Conservation (phyloP, 495 filamentous ascomycete genomes). For the Trichoderma parareesei region DNA sequence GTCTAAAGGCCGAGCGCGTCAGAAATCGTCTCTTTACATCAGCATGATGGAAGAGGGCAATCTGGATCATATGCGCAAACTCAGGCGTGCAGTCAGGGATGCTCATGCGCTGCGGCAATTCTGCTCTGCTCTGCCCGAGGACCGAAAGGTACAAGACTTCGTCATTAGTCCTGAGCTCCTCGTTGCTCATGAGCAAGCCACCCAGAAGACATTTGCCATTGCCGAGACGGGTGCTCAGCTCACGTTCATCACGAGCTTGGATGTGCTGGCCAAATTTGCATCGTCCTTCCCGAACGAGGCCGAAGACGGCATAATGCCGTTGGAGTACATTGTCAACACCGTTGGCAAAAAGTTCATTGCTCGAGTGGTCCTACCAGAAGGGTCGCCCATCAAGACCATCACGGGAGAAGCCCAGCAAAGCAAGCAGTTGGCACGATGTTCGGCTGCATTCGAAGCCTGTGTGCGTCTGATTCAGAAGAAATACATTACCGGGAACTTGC, state of each 20-base stretch:
- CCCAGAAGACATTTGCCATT: conserved; percentile 43
- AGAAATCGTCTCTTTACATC: conserved; percentile 67
- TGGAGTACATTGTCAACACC: conserved; percentile 54
- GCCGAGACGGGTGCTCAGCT: conserved; percentile 67
- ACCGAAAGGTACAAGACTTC: conserved; percentile 59
- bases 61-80: conserved; percentile 40
- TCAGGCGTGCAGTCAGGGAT: conserved; percentile 47
- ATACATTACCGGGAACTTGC: conserved; percentile 64
- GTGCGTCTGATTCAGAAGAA: conserved; percentile 55
- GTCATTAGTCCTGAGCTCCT: conserved; percentile 34
- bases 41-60: conserved; percentile 75
- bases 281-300: conserved; percentile 51
- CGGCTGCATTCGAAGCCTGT: conserved; percentile 84
- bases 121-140: conserved; percentile 65
- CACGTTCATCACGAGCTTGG: conserved; percentile 65
- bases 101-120: conserved; percentile 61
- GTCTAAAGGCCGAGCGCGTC: conserved; percentile 82
- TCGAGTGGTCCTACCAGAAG: conserved; percentile 74
- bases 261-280: conserved; percentile 51
- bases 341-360: conserved; percentile 59
- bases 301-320: conserved; percentile 39
- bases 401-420: conserved; percentile 51
- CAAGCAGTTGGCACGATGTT: conserved; percentile 77
- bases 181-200: neutral
- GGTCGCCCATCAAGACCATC: conserved; percentile 59